phyloP scores from a whole-genome alignment of 2,329 filamentous ascomycete genomes.

The Aspergillus spinulosporus region DNA sequence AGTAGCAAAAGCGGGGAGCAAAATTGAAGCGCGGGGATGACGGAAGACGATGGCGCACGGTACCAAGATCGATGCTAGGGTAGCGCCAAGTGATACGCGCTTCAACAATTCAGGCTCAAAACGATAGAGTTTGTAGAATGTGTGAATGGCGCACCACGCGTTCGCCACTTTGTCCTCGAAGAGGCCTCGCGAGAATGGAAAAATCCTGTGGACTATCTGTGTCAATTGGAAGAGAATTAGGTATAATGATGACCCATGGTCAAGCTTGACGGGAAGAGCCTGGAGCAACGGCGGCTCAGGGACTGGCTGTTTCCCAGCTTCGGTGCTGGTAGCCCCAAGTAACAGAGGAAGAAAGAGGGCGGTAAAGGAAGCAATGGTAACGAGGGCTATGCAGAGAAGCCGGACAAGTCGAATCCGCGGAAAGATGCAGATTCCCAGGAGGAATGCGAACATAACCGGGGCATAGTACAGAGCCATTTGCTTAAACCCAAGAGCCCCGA shows the following conservation, averaged over 20 bases:
- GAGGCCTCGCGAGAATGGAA: constrained; percentile 90
- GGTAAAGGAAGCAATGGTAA: constrained; percentile 71
- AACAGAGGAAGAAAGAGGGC: constrained; percentile 75
- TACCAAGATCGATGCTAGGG: constrained; percentile 72
- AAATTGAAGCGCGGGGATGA: constrained; percentile 71
- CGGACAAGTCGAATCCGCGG: constrained; percentile 68
- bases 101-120: constrained; percentile 74
- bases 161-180: constrained; percentile 99
- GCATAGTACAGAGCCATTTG: constrained; percentile 99
- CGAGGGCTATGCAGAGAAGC: constrained; percentile 71
- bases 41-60: constrained; percentile 78
- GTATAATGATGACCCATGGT: constrained; percentile 69
- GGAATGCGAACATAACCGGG: constrained; percentile 85
- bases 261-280: constrained; percentile 58
- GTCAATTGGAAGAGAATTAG: constrained; percentile 73
- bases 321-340: constrained; percentile 68
- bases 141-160: constrained; percentile 92
- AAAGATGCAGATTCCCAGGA: constrained; percentile 81
- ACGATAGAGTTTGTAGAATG: constrained; percentile 79
- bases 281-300: constrained; percentile 63
- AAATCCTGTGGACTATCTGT: constrained; percentile 87
- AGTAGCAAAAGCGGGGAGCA: constrained; percentile 77
- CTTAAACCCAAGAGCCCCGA: constrained; percentile 92
- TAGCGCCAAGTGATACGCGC: constrained; percentile 70
- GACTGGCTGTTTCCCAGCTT: constrained; percentile 54